Evolutionary conservation across 495 filamentous ascomycete species (phyloP).

Genomic region (Aspergillus olivimuriae): DNA sequence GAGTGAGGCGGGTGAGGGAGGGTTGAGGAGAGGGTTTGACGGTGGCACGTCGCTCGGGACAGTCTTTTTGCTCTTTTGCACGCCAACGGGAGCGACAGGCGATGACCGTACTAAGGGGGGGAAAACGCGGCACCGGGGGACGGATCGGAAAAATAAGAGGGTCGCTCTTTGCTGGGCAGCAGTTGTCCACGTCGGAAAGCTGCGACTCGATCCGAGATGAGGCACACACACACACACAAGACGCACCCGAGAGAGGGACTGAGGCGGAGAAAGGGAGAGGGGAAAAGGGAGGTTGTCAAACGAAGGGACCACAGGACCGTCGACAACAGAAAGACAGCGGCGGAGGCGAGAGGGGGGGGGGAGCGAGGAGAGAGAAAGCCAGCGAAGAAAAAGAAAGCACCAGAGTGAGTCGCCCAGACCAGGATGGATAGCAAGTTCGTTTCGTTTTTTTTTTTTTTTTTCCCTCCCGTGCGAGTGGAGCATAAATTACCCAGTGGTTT

Average conservation of each 20-base stretch:
- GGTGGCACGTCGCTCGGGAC: too few species aligned
- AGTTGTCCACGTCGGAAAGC: too few species aligned
- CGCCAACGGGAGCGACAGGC: too few species aligned
- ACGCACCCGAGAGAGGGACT: constrained; percentile 10
- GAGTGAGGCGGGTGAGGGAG: constrained; percentile 18
- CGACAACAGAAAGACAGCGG: constrained; percentile 11
- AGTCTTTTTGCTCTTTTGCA: too few species aligned
- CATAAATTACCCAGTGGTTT: too few species aligned
- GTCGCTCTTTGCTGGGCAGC: constrained; percentile 19
- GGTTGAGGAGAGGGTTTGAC: constrained; percentile 12
- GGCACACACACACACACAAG: constrained; percentile 14
- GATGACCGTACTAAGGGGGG: too few species aligned
- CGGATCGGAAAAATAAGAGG: constrained; percentile 11
- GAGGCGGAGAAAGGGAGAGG: constrained; percentile 11
- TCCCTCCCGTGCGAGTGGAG: too few species aligned
- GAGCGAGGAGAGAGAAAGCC: constrained; percentile 16
- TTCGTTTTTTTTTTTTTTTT: constrained; percentile 7
- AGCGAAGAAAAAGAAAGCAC: constrained; percentile 18
- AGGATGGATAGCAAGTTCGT: constrained; percentile 4
- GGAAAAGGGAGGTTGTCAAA: constrained; percentile 24
- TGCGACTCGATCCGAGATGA: too few species aligned
- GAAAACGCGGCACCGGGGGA: constrained; percentile 5
- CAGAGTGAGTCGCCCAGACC: constrained; percentile 6
- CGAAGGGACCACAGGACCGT: constrained; percentile 18
- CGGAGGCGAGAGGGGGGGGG: constrained; percentile 16